phyloP scores from a whole-genome alignment of 1,139 yeast genomes.

The Candida glucosophila region DNA sequence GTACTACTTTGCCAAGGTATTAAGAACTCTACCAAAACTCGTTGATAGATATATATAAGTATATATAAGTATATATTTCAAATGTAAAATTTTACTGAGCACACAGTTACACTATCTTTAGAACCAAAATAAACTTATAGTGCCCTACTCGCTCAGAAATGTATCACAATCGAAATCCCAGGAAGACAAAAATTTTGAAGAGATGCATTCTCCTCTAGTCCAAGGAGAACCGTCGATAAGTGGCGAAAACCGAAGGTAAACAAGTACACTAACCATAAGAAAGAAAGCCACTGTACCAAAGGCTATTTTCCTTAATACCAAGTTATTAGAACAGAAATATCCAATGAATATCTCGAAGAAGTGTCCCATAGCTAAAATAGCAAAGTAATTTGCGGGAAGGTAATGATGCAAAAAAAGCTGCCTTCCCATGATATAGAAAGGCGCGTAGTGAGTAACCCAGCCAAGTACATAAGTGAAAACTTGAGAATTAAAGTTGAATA shows the following conservation, averaged over 20 bases:
- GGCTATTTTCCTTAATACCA: constrained; percentile 25
- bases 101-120: background rate
- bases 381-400: constrained; percentile 85
- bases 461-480: constrained; percentile 64
- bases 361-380: constrained; percentile 77
- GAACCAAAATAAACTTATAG: background rate
- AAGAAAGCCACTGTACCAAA: constrained; percentile 39
- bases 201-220: constrained; percentile 62
- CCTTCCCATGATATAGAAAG: constrained; percentile 90
- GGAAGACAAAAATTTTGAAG: constrained; percentile 47
- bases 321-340: constrained; percentile 27
- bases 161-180: constrained; percentile 86
- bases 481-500: constrained; percentile 66
- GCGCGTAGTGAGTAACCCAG: constrained; percentile 77
- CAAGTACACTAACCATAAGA: constrained; percentile 41
- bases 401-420: constrained; percentile 92
- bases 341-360: constrained; percentile 61
- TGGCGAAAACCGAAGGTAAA: constrained; percentile 62
- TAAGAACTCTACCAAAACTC: too few relatives aligned
- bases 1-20: too few relatives aligned
- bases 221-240: constrained; percentile 75
- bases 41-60: background rate
- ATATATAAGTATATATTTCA: background rate
- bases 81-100: background rate
- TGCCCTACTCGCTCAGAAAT: constrained; percentile 41